Percentiles rank a stretch among this genome's conserved stretches.
These are phyloP conservation scores for Halteria grandinella DNA, from an alignment of 73 alveolate species.

Conservation along the genomic window DNA sequence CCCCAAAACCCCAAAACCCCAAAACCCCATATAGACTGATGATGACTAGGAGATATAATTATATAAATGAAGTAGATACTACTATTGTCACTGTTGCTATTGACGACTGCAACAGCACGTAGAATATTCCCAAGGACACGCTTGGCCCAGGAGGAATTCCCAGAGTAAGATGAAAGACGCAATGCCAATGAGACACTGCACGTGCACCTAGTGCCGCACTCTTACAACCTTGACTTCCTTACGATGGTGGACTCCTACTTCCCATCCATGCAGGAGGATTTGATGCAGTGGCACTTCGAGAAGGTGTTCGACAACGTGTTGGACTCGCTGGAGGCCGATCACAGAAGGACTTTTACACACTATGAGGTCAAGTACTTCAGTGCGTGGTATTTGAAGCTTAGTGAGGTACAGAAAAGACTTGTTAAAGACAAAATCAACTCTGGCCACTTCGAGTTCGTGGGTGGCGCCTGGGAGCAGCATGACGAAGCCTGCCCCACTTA, in stretches of 20 bases:
- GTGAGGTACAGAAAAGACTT: constrained; percentile 66
- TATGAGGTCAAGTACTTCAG: constrained; percentile 88
- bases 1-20: too few species aligned
- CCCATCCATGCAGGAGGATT: background rate
- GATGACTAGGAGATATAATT: too few species aligned
- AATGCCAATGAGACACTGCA: too few species aligned
- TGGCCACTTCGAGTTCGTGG: constrained; percentile 84
- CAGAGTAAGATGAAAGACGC: too few species aligned
- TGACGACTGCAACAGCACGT: too few species aligned
- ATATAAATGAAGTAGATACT: too few species aligned
- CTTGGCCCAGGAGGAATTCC: too few species aligned
- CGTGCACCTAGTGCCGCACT: constrained; percentile 34
- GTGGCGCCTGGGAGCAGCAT: constrained; percentile 92
- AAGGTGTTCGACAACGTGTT: constrained; percentile 63
- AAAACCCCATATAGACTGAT: too few species aligned
- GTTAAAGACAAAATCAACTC: constrained; percentile 74
- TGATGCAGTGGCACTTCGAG: constrained; percentile 12
- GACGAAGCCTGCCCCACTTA: constrained; percentile 94
- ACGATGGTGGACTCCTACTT: background rate
- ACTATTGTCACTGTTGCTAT: too few species aligned
- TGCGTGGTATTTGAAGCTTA: constrained; percentile 85
- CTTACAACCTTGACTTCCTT: constrained; percentile 6
- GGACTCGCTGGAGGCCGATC: constrained; percentile 60
- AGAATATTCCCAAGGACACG: too few species aligned
- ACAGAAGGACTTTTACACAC: constrained; percentile 78